Evolutionary conservation across 495 filamentous ascomycete genomes (phyloP).

Genomic region (Penicillium angulare): DNA sequence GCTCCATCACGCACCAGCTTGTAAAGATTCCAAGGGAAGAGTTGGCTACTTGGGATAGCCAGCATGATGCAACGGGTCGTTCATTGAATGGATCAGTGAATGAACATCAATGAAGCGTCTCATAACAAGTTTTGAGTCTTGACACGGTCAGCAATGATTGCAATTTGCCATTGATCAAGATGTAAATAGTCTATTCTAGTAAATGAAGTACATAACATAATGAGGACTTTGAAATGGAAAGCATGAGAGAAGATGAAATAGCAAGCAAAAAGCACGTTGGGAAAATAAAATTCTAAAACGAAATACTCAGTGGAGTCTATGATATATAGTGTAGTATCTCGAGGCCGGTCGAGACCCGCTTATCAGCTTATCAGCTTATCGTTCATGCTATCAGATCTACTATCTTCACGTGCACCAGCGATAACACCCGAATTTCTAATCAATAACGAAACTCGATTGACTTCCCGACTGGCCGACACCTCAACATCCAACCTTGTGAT

Average conservation of each 20-base stretch:
- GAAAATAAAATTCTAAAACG: not conserved
- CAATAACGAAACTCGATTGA: not conserved
- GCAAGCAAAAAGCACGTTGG: not conserved
- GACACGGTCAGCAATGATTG: no score
- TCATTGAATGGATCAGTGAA: no score
- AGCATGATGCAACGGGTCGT: slow-evolving; percentile 55
- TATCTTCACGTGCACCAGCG: slow-evolving; percentile 7
- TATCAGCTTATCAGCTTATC: no score
- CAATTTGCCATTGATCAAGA: no score
- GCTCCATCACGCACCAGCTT: slow-evolving; percentile 50
- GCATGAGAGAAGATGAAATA: no score
- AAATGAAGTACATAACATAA: no score
- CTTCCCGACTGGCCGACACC: not conserved
- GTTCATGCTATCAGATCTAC: slow-evolving; percentile 3
- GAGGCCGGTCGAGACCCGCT: no score
- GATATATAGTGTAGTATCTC: no score
- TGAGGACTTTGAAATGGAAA: no score
- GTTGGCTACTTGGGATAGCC: slow-evolving; percentile 51
- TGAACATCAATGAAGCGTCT: no score
- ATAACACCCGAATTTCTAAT: slow-evolving; percentile 6
- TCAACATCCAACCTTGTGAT: slow-evolving; percentile 4
- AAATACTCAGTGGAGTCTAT: not conserved
- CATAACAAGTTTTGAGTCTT: no score
- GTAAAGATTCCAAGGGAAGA: slow-evolving; percentile 53
- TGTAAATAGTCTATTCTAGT: no score